These are phyloP conservation scores for Pascua guehoae DNA, from an alignment of 1,284 basidiomycete species.

Conservation along the genomic window DNA sequence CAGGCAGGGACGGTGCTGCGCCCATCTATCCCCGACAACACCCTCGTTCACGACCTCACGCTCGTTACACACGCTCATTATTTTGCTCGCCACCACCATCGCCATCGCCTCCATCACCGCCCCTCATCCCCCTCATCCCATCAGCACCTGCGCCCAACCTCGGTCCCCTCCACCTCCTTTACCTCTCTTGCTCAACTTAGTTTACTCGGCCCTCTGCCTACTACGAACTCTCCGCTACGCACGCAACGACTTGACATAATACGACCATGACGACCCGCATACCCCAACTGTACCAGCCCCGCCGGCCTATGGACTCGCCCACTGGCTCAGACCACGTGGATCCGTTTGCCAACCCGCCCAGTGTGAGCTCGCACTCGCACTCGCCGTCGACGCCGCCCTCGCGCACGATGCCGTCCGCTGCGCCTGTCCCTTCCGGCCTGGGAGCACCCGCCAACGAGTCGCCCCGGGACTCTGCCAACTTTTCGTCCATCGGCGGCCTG, in stretches of 20 bases:
- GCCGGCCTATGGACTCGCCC: not conserved
- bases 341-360: conserved; percentile 1
- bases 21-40: no score
- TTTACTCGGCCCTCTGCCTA: no score
- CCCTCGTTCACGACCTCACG: no score
- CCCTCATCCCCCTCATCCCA: conserved; percentile 1
- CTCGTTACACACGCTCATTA: conserved; percentile 2
- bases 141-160: not conserved
- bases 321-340: not conserved
- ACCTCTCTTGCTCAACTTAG: no score
- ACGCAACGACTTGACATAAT: not conserved
- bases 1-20: not conserved
- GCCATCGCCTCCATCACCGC: not conserved
- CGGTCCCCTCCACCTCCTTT: not conserved
- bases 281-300: conserved; percentile 8
- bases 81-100: not conserved
- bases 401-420: conserved; percentile 1
- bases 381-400: no score
- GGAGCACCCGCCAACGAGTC: not conserved
- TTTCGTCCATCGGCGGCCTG: conserved; percentile 16
- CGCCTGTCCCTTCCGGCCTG: not conserved
- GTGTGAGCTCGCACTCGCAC: no score
- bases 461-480: conserved; percentile 10
- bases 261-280: conserved; percentile 8
- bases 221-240: not conserved